These are phyloP conservation scores for Talaromyces verruculosus DNA, from an alignment of 2,329 filamentous ascomycete genomes.

Conservation along the genomic window DNA sequence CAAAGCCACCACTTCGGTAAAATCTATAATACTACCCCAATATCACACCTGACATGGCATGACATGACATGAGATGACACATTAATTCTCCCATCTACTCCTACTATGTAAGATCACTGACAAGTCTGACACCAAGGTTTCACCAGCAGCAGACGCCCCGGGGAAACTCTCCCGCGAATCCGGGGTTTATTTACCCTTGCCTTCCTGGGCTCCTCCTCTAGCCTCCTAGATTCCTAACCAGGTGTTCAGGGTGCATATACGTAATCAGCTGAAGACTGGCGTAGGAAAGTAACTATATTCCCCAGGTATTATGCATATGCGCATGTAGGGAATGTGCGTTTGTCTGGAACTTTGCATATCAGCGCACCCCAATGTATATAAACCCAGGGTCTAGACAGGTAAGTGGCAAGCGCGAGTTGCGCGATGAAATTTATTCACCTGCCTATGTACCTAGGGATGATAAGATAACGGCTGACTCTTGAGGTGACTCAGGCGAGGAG, in stretches of 20 bases:
- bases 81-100: not conserved
- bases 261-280: not conserved
- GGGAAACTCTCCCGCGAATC: constrained; percentile 10
- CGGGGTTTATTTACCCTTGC: constrained; percentile 4
- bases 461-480: not conserved
- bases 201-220: not conserved
- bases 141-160: not conserved
- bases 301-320: not conserved
- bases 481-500: not conserved
- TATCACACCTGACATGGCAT: not conserved
- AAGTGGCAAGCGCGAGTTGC: constrained; percentile 5
- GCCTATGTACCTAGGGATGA: not conserved
- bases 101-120: not conserved
- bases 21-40: not conserved
- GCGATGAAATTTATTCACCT: not conserved
- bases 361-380: not conserved
- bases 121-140: not conserved
- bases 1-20: not conserved
- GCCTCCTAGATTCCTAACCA: no score
- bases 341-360: constrained; percentile 2
- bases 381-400: not conserved
- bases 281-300: not conserved
- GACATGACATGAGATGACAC: not conserved
- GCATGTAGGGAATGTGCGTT: not conserved
- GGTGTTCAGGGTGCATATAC: not conserved